phyloP scores from a whole-genome alignment of 805 yeast species.

The Teunomyces tritomae region DNA sequence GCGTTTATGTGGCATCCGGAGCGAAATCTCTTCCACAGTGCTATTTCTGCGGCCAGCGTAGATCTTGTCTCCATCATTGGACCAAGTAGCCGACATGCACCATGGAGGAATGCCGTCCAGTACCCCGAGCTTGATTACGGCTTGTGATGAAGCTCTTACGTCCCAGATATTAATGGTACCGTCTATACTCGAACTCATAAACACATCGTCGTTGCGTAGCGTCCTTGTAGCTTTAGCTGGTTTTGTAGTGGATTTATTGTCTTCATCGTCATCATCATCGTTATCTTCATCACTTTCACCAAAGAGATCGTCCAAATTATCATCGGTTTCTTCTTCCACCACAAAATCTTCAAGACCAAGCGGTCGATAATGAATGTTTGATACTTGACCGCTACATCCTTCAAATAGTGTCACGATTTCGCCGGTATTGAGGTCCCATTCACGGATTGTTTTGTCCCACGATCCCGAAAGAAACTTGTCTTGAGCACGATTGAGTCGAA shows the following conservation, averaged over 20 bases:
- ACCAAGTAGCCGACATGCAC: conserved; percentile 91
- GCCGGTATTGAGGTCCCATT: conserved; percentile 88
- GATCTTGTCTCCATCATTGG: conserved; percentile 71
- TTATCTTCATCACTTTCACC: conserved; percentile 43
- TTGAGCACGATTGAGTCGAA: conserved; percentile 62
- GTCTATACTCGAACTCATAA: conserved; percentile 78
- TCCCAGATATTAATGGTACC: conserved; percentile 88
- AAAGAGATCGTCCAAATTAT: conserved; percentile 47
- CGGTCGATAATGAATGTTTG: conserved; percentile 72
- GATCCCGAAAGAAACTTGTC: conserved; percentile 72
- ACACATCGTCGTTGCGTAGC: conserved; percentile 45
- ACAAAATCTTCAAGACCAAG: conserved; percentile 45
- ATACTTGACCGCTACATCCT: conserved; percentile 74
- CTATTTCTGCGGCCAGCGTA: conserved; percentile 90
- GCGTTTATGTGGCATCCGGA: conserved; percentile 53
- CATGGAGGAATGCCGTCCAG: conserved; percentile 83
- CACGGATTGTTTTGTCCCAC: conserved; percentile 80
- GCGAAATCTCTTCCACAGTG: conserved; percentile 70
- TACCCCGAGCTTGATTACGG: conserved; percentile 50
- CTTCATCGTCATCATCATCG: conserved; percentile 11
- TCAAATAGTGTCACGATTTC: conserved; percentile 44
- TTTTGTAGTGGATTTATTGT: conserved; percentile 3
- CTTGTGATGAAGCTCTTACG: conserved; percentile 44
- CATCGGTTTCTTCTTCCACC: conserved; percentile 23
- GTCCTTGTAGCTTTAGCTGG: conserved; percentile 17